These are phyloP conservation scores for Saturnispora silvae DNA, from an alignment of 805 yeast genomes.

Conservation along the genomic window DNA sequence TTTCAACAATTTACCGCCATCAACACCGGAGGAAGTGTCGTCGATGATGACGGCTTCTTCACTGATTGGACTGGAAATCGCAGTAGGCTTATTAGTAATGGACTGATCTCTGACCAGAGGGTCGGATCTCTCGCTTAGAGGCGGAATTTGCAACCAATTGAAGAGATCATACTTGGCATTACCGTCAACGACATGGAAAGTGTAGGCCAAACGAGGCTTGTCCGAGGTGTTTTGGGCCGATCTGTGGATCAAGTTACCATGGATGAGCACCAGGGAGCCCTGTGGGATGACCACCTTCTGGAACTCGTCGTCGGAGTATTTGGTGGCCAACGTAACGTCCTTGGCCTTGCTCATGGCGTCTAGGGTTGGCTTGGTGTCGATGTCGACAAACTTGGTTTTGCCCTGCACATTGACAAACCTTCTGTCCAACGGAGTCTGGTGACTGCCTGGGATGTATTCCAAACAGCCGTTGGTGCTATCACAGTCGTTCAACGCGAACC, in stretches of 20 bases:
- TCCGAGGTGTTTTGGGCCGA: constrained; percentile 48
- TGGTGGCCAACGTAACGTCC: constrained; percentile 5
- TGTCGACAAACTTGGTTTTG: constrained; percentile 47
- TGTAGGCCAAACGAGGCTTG: constrained; percentile 61
- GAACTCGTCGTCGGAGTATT: constrained; percentile 32
- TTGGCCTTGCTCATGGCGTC: constrained; percentile 9
- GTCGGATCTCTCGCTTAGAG: constrained; percentile 15
- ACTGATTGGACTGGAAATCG: no score
- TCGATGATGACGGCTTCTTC: no score
- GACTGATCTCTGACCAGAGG: no score
- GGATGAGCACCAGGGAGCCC: constrained; percentile 61
- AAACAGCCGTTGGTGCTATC: constrained; percentile 58
- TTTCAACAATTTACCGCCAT: no score
- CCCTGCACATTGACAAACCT: constrained; percentile 50
- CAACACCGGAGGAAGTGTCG: no score
- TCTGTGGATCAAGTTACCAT: constrained; percentile 62
- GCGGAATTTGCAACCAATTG: constrained; percentile 76
- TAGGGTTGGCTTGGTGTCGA: constrained; percentile 6
- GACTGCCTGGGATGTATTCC: constrained; percentile 61
- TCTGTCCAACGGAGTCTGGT: constrained; percentile 45
- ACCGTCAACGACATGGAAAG: constrained; percentile 75
- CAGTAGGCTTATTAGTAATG: no score
- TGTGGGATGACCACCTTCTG: constrained; percentile 51
- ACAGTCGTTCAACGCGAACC: constrained; percentile 76
- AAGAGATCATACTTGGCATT: constrained; percentile 43